These are phyloP conservation scores for Chaetomium tenue DNA, from an alignment of 495 filamentous ascomycete genomes.

Conservation along the genomic window DNA sequence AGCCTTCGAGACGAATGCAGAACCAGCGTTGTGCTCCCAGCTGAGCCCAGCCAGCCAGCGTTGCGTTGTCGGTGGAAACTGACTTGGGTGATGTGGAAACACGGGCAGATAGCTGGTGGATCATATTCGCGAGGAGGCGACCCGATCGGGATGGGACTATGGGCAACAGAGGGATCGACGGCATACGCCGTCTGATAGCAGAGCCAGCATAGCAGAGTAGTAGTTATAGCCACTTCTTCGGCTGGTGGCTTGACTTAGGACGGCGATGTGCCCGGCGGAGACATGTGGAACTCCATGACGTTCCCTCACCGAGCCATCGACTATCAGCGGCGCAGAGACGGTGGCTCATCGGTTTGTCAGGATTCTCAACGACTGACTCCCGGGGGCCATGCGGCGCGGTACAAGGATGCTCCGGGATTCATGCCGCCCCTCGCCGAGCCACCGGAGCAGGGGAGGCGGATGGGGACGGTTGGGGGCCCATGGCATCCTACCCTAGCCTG, in stretches of 20 bases:
- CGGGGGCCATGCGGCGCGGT: neutral
- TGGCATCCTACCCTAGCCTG: too few species aligned
- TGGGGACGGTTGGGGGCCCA: conserved; percentile 8
- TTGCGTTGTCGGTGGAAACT: neutral
- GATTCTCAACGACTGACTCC: neutral
- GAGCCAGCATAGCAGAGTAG: too few species aligned
- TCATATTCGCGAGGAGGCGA: neutral
- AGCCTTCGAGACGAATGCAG: neutral
- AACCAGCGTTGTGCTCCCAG: too few species aligned
- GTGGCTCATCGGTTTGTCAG: neutral
- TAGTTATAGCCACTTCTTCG: neutral
- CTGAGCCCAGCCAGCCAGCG: neutral
- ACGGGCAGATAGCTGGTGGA: neutral
- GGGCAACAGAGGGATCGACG: neutral
- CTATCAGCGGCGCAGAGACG: neutral
- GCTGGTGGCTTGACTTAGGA: neutral
- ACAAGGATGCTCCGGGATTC: conserved; percentile 4
- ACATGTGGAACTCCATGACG: neutral
- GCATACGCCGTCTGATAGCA: neutral
- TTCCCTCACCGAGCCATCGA: neutral
- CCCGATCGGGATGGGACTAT: neutral
- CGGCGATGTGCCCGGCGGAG: neutral
- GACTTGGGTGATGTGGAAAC: too few species aligned
- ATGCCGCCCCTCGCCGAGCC: conserved; percentile 10
- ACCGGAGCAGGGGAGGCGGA: conserved; percentile 9